A percentile compares a stretch with the other conserved stretches of the same genome.
phyloP scores from a whole-genome alignment of 2,329 filamentous ascomycete species.

The Dactylellina leptospora region DNA sequence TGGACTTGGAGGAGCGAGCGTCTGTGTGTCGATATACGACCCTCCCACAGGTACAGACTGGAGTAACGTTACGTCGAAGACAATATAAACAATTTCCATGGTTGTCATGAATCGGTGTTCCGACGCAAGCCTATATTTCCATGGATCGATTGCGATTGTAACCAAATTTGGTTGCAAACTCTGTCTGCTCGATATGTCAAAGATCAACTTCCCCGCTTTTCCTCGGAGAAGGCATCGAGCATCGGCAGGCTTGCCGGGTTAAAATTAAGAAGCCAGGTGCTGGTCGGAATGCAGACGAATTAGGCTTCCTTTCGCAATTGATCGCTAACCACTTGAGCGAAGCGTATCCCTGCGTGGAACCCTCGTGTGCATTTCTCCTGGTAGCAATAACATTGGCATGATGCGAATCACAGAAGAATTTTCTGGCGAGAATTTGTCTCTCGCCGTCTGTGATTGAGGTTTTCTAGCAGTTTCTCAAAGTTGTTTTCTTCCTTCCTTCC shows the following conservation, averaged over 20 bases:
- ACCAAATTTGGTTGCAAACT: neutral
- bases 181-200: slow-evolving; percentile 15
- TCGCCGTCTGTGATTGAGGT: neutral
- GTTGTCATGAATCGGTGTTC: slow-evolving; percentile 1
- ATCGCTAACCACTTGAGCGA: slow-evolving; percentile 35
- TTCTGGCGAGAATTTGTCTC: neutral
- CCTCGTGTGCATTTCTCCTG: slow-evolving; percentile 15
- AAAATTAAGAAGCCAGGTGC: slow-evolving; percentile 48
- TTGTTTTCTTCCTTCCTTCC: neutral
- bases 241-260: slow-evolving; percentile 21
- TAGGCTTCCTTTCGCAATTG: slow-evolving; percentile 29
- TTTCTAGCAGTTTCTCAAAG: neutral
- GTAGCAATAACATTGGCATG: slow-evolving; percentile 8
- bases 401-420: slow-evolving; percentile 47
- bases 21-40: slow-evolving; percentile 5
- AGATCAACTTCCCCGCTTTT: slow-evolving; percentile 49
- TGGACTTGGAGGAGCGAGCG: neutral
- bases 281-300: slow-evolving; percentile 48
- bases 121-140: too few species aligned
- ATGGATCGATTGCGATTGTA: too few species aligned
- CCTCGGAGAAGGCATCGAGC: neutral
- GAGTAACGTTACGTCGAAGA: slow-evolving; percentile 42
- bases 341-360: slow-evolving; percentile 24
- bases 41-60: neutral
- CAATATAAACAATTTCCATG: slow-evolving; percentile 11